Evolutionary conservation across 2,329 filamentous ascomycete genomes (phyloP).

Genomic region (Calonectria montana): DNA sequence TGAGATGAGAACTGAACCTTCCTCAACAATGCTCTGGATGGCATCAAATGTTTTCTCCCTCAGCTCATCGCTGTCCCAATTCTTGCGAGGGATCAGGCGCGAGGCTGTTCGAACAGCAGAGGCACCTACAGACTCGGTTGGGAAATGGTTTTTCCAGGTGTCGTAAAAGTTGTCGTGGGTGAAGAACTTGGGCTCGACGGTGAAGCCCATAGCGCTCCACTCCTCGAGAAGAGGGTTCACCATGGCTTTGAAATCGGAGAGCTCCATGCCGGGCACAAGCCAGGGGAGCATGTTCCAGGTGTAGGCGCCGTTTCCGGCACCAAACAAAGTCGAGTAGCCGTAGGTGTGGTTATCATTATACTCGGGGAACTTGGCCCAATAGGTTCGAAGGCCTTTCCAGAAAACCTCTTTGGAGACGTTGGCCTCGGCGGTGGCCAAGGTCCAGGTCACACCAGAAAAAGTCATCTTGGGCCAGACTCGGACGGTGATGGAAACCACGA

Average conservation of each 20-base stretch:
- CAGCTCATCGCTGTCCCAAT: slow-evolving; percentile 33
- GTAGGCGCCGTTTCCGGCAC: slow-evolving; percentile 34
- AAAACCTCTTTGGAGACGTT: slow-evolving; percentile 45
- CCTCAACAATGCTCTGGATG: slow-evolving; percentile 32
- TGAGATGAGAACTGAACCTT: slow-evolving; percentile 37
- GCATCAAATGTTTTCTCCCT: slow-evolving; percentile 35
- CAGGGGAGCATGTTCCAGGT: slow-evolving; percentile 48
- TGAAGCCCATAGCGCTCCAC: slow-evolving; percentile 44
- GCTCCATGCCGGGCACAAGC: slow-evolving; percentile 49
- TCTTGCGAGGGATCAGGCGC: slow-evolving; percentile 53
- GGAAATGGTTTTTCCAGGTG: slow-evolving; percentile 55
- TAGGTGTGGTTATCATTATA: slow-evolving; percentile 45
- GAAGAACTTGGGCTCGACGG: slow-evolving; percentile 44
- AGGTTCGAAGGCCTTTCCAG: slow-evolving; percentile 47
- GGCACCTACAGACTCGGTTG: slow-evolving; percentile 38
- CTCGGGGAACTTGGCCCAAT: slow-evolving; percentile 47
- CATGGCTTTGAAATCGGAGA: slow-evolving; percentile 47
- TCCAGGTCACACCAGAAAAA: slow-evolving; percentile 49
- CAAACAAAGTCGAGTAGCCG: slow-evolving; percentile 40
- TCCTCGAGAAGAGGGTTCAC: slow-evolving; percentile 46
- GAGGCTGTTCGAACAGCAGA: slow-evolving; percentile 46
- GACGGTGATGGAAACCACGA: slow-evolving; percentile 53
- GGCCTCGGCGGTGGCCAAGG: slow-evolving; percentile 46
- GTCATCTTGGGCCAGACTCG: slow-evolving; percentile 43
- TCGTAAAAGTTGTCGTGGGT: slow-evolving; percentile 51